Conservation (phyloP, 805 yeast genomes). For the Ogataea henricii region DNA sequence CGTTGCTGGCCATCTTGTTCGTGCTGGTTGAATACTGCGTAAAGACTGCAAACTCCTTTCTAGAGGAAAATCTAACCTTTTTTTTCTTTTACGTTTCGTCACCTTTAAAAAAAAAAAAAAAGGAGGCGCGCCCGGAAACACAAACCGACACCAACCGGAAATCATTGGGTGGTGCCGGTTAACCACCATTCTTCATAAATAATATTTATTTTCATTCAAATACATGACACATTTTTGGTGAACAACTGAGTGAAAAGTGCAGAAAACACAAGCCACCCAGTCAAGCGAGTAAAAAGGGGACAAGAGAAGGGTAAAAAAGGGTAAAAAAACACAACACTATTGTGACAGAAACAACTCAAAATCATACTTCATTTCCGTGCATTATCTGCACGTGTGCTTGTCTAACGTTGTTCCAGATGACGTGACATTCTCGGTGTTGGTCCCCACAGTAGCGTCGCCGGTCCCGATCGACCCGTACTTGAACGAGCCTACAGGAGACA, state of each 20-base stretch:
- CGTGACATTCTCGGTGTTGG: constrained; percentile 17
- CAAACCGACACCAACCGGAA: background rate
- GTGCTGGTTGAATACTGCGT: constrained; percentile 1
- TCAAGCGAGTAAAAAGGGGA: background rate
- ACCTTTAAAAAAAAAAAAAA: background rate
- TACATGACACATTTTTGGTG: constrained; percentile 6
- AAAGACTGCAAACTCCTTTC: background rate
- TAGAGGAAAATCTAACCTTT: background rate
- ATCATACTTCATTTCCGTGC: background rate
- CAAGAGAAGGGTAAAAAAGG: background rate
- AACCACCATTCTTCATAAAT: background rate
- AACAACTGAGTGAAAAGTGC: background rate
- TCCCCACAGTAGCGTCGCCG: constrained; percentile 14
- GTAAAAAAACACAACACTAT: background rate
- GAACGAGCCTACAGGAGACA: constrained; percentile 10
- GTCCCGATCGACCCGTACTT: constrained; percentile 9
- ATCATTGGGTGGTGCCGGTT: too few relatives aligned
- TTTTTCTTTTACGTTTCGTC: background rate
- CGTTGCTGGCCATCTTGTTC: constrained; percentile 14
- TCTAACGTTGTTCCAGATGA: constrained; percentile 7
- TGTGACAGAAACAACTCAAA: too few relatives aligned
- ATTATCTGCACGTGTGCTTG: constrained; percentile 29
- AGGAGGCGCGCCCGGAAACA: background rate
- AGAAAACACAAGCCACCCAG: background rate
- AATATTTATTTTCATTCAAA: constrained; percentile 2